Evolutionary conservation across 768 basidiomycete genomes (phyloP).

Genomic region (Rhizopogon salebrosus): DNA sequence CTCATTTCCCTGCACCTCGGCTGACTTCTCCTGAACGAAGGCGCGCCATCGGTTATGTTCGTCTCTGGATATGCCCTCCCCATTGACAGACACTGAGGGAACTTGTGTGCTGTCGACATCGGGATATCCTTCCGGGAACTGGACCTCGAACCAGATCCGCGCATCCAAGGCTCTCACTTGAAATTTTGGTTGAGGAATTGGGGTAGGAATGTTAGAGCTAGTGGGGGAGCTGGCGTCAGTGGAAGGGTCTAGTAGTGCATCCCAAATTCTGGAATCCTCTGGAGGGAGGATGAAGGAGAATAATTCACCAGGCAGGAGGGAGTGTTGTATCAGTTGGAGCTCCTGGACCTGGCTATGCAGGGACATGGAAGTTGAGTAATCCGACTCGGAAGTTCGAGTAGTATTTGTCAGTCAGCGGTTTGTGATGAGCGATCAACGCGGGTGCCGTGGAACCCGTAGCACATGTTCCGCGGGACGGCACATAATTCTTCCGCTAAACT

Average conservation of each 20-base stretch:
- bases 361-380: background rate
- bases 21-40: conserved; percentile 32
- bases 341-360: conserved; percentile 37
- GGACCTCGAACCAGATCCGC: conserved; percentile 33
- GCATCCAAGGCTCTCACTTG: conserved; percentile 26
- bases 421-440: no score
- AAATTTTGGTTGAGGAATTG: conserved; percentile 25
- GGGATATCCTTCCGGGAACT: conserved; percentile 18
- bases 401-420: no score
- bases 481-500: no score
- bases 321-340: conserved; percentile 53
- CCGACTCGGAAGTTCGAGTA: background rate
- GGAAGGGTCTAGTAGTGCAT: conserved; percentile 17
- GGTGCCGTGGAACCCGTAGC: no score
- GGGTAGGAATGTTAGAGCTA: background rate
- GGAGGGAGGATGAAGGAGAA: conserved; percentile 33
- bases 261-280: conserved; percentile 33
- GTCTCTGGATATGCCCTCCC: conserved; percentile 37
- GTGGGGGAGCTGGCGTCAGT: background rate
- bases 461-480: no score
- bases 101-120: background rate
- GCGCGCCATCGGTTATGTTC: conserved; percentile 48
- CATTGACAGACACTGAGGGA: conserved; percentile 35
- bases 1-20: conserved; percentile 29
- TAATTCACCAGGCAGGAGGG: conserved; percentile 57